These are phyloP conservation scores for Oryza glaberrima DNA, from an alignment of 176 grass and related monocot genomes.

Conservation along the genomic window DNA sequence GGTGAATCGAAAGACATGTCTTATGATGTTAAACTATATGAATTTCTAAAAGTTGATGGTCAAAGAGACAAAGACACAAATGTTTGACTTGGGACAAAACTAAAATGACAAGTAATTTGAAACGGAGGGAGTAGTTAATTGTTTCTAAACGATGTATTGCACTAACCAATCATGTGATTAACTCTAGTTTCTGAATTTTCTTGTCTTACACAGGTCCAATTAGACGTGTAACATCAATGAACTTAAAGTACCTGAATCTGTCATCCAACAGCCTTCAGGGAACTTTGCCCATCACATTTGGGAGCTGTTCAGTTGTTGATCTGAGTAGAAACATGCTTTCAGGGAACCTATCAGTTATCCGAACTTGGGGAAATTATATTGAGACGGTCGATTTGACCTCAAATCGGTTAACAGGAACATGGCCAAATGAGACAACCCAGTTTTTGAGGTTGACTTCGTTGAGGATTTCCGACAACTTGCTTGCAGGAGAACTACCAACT, in stretches of 20 bases:
- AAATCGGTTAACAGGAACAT: conserved; percentile 77
- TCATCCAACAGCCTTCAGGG: conserved; percentile 77
- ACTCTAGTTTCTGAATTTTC: conserved; percentile 13
- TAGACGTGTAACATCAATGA: conserved; percentile 69
- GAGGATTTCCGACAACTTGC: conserved; percentile 75
- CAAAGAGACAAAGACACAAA: too few species aligned
- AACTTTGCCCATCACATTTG: conserved; percentile 80
- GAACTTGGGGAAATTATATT: conserved; percentile 87
- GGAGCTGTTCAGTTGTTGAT: conserved; percentile 83
- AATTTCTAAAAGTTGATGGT: too few species aligned
- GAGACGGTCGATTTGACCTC: conserved; percentile 76
- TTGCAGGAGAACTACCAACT: conserved; percentile 65
- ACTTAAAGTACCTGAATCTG: conserved; percentile 80
- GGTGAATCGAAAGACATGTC: too few species aligned
- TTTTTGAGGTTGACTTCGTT: conserved; percentile 81
- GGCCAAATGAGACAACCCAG: conserved; percentile 84
- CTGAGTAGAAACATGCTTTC: conserved; percentile 78
- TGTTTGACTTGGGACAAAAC: too few species aligned
- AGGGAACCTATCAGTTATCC: conserved; percentile 75
- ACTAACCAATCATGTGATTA: conserved; percentile 27
- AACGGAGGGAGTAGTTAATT: neutral
- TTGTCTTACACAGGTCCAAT: conserved; percentile 67
- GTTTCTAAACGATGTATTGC: conserved; percentile 3
- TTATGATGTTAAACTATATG: too few species aligned
- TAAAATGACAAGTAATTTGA: too few species aligned